Evolutionary conservation across 2,329 filamentous ascomycete genomes (phyloP).

Genomic region (Epicoccum nigrum): DNA sequence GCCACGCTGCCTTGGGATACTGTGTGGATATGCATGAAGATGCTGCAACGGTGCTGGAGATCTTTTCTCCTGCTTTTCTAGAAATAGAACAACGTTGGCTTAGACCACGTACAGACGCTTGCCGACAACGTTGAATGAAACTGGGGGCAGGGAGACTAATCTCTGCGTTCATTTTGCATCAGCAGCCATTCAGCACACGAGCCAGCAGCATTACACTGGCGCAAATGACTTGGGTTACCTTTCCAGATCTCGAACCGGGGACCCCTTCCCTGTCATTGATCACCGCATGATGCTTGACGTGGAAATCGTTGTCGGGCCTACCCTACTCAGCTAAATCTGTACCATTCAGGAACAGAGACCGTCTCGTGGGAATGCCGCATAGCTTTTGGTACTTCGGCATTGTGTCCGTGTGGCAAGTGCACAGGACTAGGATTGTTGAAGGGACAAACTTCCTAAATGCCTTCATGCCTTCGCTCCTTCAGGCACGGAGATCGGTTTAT

Average conservation of each 20-base stretch:
- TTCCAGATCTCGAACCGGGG: slow-evolving; percentile 48
- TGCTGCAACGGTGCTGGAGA: slow-evolving; percentile 50
- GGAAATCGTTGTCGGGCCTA: slow-evolving; percentile 50
- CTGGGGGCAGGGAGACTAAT: slow-evolving; percentile 38
- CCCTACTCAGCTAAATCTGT: slow-evolving; percentile 50
- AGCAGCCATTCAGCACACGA: slow-evolving; percentile 50
- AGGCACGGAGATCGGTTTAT: slow-evolving; percentile 48
- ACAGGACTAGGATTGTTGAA: slow-evolving; percentile 48
- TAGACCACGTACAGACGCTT: slow-evolving; percentile 35
- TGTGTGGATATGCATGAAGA: slow-evolving; percentile 44
- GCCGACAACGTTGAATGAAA: slow-evolving; percentile 10
- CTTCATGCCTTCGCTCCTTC: slow-evolving; percentile 48
- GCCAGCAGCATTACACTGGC: slow-evolving; percentile 45
- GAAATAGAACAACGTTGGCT: slow-evolving; percentile 48
- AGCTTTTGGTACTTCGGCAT: slow-evolving; percentile 48
- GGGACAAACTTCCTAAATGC: slow-evolving; percentile 46
- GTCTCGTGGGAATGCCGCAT: slow-evolving; percentile 50
- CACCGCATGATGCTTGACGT: slow-evolving; percentile 55
- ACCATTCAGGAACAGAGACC: slow-evolving; percentile 51
- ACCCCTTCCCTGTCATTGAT: slow-evolving; percentile 48
- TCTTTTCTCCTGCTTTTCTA: slow-evolving; percentile 49
- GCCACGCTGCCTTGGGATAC: slow-evolving; percentile 37
- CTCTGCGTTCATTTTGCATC: slow-evolving; percentile 46
- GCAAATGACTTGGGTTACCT: slow-evolving; percentile 44
- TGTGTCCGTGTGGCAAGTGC: slow-evolving; percentile 52